Evolutionary conservation across 73 alveolate species (phyloP), one percentile per base, ranked within the genome.

Genomic region (Paramecium sonneborni): DNA sequence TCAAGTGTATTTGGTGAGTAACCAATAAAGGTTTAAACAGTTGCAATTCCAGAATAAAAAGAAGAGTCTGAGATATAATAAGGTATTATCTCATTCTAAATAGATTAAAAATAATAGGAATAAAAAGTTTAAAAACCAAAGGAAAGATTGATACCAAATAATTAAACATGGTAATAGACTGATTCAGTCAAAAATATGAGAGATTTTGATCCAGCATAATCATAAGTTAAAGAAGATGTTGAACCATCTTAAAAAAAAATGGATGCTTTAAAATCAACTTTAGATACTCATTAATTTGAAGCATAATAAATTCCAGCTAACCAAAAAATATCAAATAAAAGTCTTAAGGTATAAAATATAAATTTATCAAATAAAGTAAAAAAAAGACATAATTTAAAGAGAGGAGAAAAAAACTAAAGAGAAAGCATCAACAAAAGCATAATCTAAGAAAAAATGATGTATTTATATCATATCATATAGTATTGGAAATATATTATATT

Each of bases 131-230:
- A 79, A 44, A 79, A 79, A 28, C 90, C 90, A 14, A 79, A 79
- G 34, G 90, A 79, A 43, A 79, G 90, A 79, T 44, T 79, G 26
- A 79, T 79, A 9, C 90, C 90, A 6, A 79, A 79, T 43, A 79
- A 79, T 46, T 79, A 79, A 46, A 79, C 90, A 21, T 79, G 90
- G 90, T 39, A 79, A 79, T 43, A 79, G 28, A 79, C 90, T 24
- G 90, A 79, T 79, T 43, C 76, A 9, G 74, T 79, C 20, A 79
- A 79, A 44, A 79, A 79, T 79, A 79, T 24, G 74, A 79, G 55
- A 46, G 90, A 79, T 79, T 79, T 79, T 46, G 41, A 79, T 24
- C 90, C 90, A 30, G 12, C 76, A 6, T 3, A 79, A 79, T 79
- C 90, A 10, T 79, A 79, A 79, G 0, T 79, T 7, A 30, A 32